These are phyloP conservation scores for Oenanthe javanica DNA, from an alignment of 140 eudicot species.

Conservation along the genomic window DNA sequence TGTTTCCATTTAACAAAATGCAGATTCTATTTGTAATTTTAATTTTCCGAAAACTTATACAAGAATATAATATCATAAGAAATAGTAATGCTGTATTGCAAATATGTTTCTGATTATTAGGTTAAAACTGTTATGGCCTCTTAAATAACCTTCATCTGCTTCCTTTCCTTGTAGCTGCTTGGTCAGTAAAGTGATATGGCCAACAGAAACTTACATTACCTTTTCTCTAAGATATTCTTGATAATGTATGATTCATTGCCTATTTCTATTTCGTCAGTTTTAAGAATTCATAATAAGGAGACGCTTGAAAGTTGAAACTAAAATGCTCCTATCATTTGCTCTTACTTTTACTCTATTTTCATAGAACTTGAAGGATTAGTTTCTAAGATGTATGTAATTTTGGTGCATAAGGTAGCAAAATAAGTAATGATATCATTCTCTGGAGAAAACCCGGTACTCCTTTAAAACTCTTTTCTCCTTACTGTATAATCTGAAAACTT, in stretches of 20 bases:
- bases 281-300: background rate
- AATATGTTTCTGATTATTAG: background rate
- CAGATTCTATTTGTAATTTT: background rate
- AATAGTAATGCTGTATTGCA: background rate
- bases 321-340: background rate
- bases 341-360: background rate
- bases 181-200: background rate
- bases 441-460: background rate
- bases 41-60: background rate
- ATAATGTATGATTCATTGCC: background rate
- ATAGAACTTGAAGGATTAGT: background rate
- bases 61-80: background rate
- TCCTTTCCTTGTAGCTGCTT: background rate
- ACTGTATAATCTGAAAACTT: background rate
- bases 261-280: background rate
- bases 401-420: background rate
- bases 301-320: background rate
- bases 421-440: background rate
- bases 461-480: background rate
- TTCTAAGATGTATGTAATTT: background rate
- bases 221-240: background rate
- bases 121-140: background rate
- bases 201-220: background rate
- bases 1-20: background rate
- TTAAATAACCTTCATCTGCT: constrained; percentile 3